phyloP scores from a whole-genome alignment of 768 basidiomycete genomes.

The Udeniomyces megalosporus region DNA sequence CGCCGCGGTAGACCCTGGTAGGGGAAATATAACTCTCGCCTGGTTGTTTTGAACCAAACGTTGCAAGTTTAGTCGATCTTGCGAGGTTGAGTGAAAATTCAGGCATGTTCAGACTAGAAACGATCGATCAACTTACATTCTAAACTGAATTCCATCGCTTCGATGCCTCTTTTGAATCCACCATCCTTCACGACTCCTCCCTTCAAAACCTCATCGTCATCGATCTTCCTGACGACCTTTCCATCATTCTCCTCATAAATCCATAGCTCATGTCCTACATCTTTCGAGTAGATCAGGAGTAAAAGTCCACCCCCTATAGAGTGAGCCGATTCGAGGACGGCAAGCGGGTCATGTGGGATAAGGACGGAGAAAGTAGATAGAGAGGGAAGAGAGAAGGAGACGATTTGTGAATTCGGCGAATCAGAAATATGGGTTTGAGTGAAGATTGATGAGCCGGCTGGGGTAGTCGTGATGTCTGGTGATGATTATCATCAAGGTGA shows the following conservation, averaged over 20 bases:
- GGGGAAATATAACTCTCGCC: slow-evolving; percentile 9
- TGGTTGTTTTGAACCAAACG: too few relatives aligned
- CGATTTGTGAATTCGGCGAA: background rate
- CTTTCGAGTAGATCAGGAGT: background rate
- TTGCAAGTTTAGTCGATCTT: too few relatives aligned
- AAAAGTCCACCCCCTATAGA: slow-evolving; percentile 7
- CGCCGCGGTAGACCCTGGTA: slow-evolving; percentile 8
- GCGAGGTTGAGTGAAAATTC: too few relatives aligned
- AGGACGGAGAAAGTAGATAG: background rate
- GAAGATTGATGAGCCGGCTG: slow-evolving; percentile 2
- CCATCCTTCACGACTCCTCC: slow-evolving; percentile 2
- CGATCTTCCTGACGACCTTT: slow-evolving; percentile 1
- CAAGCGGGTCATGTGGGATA: background rate
- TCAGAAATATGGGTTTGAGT: background rate
- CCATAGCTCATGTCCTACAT: slow-evolving; percentile 12
- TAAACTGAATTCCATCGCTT: background rate
- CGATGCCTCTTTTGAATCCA: background rate
- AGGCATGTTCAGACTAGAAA: background rate
- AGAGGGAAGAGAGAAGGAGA: background rate
- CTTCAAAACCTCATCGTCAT: slow-evolving; percentile 4
- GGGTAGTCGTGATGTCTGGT: slow-evolving; percentile 6
- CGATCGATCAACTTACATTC: background rate
- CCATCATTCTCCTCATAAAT: slow-evolving; percentile 8
- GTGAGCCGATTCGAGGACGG: background rate
- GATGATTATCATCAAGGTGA: background rate